Conservation (phyloP, 106 monocot species). For the Dendrobium catenatum region DNA sequence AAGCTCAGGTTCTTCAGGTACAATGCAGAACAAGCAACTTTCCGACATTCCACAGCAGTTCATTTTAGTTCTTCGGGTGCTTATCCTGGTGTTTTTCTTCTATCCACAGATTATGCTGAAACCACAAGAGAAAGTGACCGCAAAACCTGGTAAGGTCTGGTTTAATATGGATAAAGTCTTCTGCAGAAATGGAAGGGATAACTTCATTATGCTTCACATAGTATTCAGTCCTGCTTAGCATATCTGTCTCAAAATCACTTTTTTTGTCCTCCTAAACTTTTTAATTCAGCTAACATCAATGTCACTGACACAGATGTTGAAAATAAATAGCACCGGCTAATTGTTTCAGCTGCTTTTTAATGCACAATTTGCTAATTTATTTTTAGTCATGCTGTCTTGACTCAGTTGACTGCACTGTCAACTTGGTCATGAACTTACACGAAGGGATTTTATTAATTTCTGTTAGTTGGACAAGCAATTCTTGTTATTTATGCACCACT, state of each 20-base stretch:
- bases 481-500: not conserved
- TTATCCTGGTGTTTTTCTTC: not conserved
- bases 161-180: not conserved
- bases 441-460: not conserved
- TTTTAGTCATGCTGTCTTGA: not conserved
- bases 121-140: conserved; percentile 80
- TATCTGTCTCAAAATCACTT: not conserved
- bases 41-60: not conserved
- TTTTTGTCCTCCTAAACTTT: not conserved
- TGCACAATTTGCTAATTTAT: conserved; percentile 5
- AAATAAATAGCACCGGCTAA: not conserved
- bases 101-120: conserved; percentile 84
- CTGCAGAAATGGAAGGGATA: not conserved
- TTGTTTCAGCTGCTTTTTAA: not conserved
- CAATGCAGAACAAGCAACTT: not conserved
- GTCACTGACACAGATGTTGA: not conserved
- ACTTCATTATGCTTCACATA: not conserved
- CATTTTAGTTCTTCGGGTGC: not conserved
- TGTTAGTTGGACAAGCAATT: not conserved
- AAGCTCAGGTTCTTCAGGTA: conserved; percentile 95
- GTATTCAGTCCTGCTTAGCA: not conserved
- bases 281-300: not conserved
- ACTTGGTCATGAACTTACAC: not conserved
- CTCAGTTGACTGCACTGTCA: not conserved
- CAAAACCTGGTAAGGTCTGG: conserved; percentile 68